Evolutionary conservation across 768 basidiomycete genomes (phyloP), one percentile per base, ranked within the genome.

Genomic region (Vararia minispora): DNA sequence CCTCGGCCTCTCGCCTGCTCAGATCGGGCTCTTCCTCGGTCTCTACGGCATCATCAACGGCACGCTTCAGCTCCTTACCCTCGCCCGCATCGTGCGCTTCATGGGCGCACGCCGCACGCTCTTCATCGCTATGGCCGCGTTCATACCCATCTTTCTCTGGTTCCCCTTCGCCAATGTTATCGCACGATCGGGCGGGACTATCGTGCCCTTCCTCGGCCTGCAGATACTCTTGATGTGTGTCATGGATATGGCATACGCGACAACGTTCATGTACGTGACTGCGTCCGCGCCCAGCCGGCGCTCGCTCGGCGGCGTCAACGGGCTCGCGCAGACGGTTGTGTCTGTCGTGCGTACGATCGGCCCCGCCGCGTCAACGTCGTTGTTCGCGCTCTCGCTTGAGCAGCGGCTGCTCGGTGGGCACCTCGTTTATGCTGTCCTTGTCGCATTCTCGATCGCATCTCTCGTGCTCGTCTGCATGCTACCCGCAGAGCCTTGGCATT

Each of bases 331-430:
- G 52, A 70, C 72, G 51, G 51, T 66, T 5, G 61, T 62, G 3
- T 71, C 69, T 1, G 54, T 63, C 4, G 58, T 68, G 46, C 63
- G 76, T 22, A 60, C 72, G 1, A 49, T 77, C 6, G 72, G 71
- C 2, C 77, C 76, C 0, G 61, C 71, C 10, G 46, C 67, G 14
- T 65, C 75, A 5, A 68, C 72, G 2, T 76, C 76, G 1, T 53
- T 79, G 12, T 79, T 74, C 45, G 69, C 78, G 1, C 45, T 72
- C 0, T 74, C 74, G 0, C 34, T 69, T 6, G 56, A 73, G 40
- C 51, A 51, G 27, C 58, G 66, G 28, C 55, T 72, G 28, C 50
- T 62, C 1, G 67, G 69, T 1, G 74, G 74, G 1, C 60, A 66
- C 36, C 50, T 68, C 29, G 64, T 67, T 2, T 68, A 55, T 33